These are phyloP conservation scores for Penicillium sp. DNA, from an alignment of 2,329 filamentous ascomycete genomes.

Conservation along the genomic window DNA sequence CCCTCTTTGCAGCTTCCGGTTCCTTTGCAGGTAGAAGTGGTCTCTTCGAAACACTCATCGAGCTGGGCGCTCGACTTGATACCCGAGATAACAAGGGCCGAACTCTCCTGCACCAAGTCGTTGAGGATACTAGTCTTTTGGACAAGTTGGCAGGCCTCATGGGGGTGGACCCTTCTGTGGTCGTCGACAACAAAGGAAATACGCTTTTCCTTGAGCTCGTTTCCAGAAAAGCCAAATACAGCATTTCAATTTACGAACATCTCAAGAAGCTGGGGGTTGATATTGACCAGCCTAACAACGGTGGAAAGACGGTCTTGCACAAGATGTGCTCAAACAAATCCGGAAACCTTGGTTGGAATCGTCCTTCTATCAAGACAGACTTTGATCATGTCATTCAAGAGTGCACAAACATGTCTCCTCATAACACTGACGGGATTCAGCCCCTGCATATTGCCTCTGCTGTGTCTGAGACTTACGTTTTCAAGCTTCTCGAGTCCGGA, in stretches of 20 bases:
- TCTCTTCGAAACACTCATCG: not conserved
- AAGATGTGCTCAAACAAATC: not conserved
- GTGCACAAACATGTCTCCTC: not conserved
- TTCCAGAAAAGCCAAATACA: no score
- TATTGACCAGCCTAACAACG: conserved; percentile 12
- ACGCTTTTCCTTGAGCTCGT: conserved; percentile 7
- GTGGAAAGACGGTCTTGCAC: conserved; percentile 12
- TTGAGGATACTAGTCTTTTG: not conserved
- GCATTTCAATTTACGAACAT: not conserved
- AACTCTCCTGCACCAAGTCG: conserved; percentile 10
- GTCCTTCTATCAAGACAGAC: not conserved
- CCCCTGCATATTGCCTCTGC: conserved; percentile 23
- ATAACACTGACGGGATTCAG: conserved; percentile 12
- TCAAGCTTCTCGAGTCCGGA: conserved; percentile 21
- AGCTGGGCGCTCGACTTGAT: conserved; percentile 11
- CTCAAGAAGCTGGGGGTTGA: conserved; percentile 8
- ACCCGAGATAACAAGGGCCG: conserved; percentile 19
- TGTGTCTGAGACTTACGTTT: conserved; percentile 16
- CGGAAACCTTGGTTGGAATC: not conserved
- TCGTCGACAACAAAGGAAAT: conserved; percentile 12
- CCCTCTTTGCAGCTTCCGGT: conserved; percentile 3
- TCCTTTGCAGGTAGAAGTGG: no score
- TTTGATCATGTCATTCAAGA: conserved; percentile 10
- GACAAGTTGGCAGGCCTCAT: not conserved
- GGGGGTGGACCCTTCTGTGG: conserved; percentile 9